Conservation (phyloP, 768 basidiomycete species). For the Pleurotus eryngii region DNA sequence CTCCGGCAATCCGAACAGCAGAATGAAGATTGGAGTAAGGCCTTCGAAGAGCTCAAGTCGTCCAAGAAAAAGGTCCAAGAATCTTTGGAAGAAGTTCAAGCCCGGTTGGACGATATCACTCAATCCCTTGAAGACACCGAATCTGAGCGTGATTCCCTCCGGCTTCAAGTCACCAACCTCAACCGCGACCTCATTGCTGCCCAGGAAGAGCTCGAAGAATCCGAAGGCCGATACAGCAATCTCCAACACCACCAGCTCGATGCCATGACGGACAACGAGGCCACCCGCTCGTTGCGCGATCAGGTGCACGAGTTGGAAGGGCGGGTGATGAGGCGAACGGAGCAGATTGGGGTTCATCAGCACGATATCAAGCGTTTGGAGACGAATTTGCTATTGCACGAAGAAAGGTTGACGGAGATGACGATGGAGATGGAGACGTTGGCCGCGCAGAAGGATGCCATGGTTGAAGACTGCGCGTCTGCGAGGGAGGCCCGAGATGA, state of each 20-base stretch:
- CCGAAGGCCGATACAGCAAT: slow-evolving; percentile 56
- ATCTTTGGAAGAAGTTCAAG: slow-evolving; percentile 35
- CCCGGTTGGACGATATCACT: slow-evolving; percentile 34
- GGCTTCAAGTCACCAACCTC: slow-evolving; percentile 63
- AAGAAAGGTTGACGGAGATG: slow-evolving; percentile 72
- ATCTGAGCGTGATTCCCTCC: slow-evolving; percentile 63
- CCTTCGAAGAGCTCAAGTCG: slow-evolving; percentile 27
- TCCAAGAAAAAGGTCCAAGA: slow-evolving; percentile 34
- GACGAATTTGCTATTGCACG: slow-evolving; percentile 69
- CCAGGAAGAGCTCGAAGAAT: slow-evolving; percentile 51
- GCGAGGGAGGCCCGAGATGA: slow-evolving; percentile 72
- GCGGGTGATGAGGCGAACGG: slow-evolving; percentile 61
- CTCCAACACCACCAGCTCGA: slow-evolving; percentile 69
- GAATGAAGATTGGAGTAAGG: slow-evolving; percentile 26
- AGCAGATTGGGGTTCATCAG: slow-evolving; percentile 75
- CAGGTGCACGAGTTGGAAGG: slow-evolving; percentile 70
- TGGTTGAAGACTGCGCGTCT: slow-evolving; percentile 83
- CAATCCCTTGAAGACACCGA: slow-evolving; percentile 53
- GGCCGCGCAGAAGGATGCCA: slow-evolving; percentile 66
- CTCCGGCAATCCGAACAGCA: slow-evolving; percentile 29
- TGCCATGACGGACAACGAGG: slow-evolving; percentile 55
- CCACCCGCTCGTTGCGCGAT: slow-evolving; percentile 49
- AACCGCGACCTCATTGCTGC: slow-evolving; percentile 50
- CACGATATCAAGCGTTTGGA: slow-evolving; percentile 77
- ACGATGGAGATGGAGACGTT: slow-evolving; percentile 65